Conservation (phyloP, 2,329 filamentous ascomycete species). For the Fusarium chlamydosporum region DNA sequence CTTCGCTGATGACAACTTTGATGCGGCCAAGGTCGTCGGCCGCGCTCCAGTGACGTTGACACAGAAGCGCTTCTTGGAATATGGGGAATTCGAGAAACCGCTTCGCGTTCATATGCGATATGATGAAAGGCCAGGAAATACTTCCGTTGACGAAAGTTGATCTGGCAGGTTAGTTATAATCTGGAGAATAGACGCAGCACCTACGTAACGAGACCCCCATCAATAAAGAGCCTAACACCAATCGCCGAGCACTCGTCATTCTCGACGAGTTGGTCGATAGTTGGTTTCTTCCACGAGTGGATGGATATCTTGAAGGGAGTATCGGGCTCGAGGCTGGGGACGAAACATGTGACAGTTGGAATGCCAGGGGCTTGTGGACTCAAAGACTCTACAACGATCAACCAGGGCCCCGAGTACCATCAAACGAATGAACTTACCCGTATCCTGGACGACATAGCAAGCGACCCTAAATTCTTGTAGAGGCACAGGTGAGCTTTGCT, state of each 20-base stretch:
- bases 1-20: slow-evolving; percentile 81
- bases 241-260: slow-evolving; percentile 72
- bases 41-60: slow-evolving; percentile 79
- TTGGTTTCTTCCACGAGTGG: slow-evolving; percentile 78
- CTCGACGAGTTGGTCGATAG: slow-evolving; percentile 72
- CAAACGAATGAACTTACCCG: slow-evolving; percentile 53
- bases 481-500: slow-evolving; percentile 74
- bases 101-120: slow-evolving; percentile 67
- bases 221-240: slow-evolving; percentile 76
- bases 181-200: not conserved
- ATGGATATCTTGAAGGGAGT: slow-evolving; percentile 79
- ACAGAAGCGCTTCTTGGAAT: slow-evolving; percentile 78
- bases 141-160: slow-evolving; percentile 68
- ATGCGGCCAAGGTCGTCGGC: slow-evolving; percentile 80
- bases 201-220: slow-evolving; percentile 75
- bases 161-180: slow-evolving; percentile 54
- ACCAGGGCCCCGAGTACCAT: slow-evolving; percentile 8
- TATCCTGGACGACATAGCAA: slow-evolving; percentile 76
- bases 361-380: slow-evolving; percentile 65
- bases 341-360: slow-evolving; percentile 79
- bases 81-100: slow-evolving; percentile 77
- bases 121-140: slow-evolving; percentile 65
- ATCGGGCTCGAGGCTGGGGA: slow-evolving; percentile 73
- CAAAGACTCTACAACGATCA: slow-evolving; percentile 62
- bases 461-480: slow-evolving; percentile 86